Evolutionary conservation across 257 asterid genomes (phyloP), one percentile per base, ranked within the genome.

Genomic region (Agastache rugosa): DNA sequence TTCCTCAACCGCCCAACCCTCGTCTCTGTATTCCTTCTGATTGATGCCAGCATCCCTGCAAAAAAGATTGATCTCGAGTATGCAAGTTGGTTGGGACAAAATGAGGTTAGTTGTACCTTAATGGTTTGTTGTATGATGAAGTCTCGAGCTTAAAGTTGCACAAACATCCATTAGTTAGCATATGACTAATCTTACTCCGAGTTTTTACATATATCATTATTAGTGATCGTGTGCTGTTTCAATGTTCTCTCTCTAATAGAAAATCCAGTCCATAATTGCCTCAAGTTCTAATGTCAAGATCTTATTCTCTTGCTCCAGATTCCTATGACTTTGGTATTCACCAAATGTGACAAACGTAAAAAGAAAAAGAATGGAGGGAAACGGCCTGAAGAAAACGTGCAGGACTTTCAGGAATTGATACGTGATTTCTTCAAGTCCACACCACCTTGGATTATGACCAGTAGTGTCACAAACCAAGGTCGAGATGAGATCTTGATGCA

Each of bases 381-480:
- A 79, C 84, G 94, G 47, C 90, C 96, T 0, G 99, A 92, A 81
- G 98, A 95, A 75, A 95, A 95, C 27, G 87, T 90, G 65, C 83
- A 83, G 44, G 89, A 83, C 69, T 95, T 95, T 83, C 96, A 75
- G 78, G 86, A 78, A 35, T 54, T 91, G 73, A 90, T 92, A 62
- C 85, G 90, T 0, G 82, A 77, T 64, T 89, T 81, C 83, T 95
- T 95, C 85, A 83, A 86, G 78, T 83, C 93, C 1, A 73, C 91
- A 3, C 98, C 99, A 6, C 99, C 99, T 70, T 95, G 99, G 98
- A 92, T 95, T 37, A 92, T 90, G 97, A 95, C 97, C 1, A 92
- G 99, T 74, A 92, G 99, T 37, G 87, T 95, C 42, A 95, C 99
- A 15, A 92, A 95, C 74, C 97, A 89, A 85, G 99, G 99, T 0